These are phyloP conservation scores for Fusarium protoensiforme DNA, from an alignment of 2,329 filamentous ascomycete genomes.

Conservation along the genomic window DNA sequence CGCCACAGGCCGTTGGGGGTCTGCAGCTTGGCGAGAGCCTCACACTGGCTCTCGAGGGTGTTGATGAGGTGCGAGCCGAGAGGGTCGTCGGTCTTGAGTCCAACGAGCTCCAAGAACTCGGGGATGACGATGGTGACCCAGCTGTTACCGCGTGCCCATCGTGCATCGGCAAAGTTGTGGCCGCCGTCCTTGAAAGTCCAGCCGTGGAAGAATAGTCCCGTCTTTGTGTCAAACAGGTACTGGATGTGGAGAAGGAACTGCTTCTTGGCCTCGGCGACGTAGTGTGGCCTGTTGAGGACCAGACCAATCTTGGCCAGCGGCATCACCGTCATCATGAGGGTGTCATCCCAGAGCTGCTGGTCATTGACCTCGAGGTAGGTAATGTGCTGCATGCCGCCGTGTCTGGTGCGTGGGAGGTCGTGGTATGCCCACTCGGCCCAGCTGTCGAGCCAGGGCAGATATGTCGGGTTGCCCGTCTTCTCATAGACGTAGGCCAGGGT, in stretches of 20 bases:
- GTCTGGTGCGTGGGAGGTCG: slow-evolving; percentile 76
- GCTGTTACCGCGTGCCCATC: slow-evolving; percentile 71
- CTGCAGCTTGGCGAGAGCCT: slow-evolving; percentile 72
- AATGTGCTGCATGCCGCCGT: slow-evolving; percentile 79
- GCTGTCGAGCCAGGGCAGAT: slow-evolving; percentile 80
- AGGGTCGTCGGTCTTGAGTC: slow-evolving; percentile 71
- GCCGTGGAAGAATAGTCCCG: slow-evolving; percentile 83
- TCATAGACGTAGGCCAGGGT: slow-evolving; percentile 84
- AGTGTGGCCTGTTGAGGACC: slow-evolving; percentile 75
- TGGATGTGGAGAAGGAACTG: slow-evolving; percentile 84
- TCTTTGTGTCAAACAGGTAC: slow-evolving; percentile 78
- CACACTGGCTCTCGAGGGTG: slow-evolving; percentile 76
- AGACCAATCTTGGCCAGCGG: slow-evolving; percentile 83
- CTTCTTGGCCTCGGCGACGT: slow-evolving; percentile 80
- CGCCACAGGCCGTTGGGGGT: slow-evolving; percentile 74
- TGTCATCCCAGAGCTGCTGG: slow-evolving; percentile 86
- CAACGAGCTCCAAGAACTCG: slow-evolving; percentile 80
- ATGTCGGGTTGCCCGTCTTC: slow-evolving; percentile 73
- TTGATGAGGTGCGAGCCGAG: slow-evolving; percentile 69
- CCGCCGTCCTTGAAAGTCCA: slow-evolving; percentile 80
- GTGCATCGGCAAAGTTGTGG: slow-evolving; percentile 68
- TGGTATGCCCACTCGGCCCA: slow-evolving; percentile 89
- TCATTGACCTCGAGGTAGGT: slow-evolving; percentile 78
- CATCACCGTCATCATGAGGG: slow-evolving; percentile 88
- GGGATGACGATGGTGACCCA: slow-evolving; percentile 89